Evolutionary conservation across 2,329 filamentous ascomycete species (phyloP).

Genomic region (Lasiodiplodia gonubiensis): DNA sequence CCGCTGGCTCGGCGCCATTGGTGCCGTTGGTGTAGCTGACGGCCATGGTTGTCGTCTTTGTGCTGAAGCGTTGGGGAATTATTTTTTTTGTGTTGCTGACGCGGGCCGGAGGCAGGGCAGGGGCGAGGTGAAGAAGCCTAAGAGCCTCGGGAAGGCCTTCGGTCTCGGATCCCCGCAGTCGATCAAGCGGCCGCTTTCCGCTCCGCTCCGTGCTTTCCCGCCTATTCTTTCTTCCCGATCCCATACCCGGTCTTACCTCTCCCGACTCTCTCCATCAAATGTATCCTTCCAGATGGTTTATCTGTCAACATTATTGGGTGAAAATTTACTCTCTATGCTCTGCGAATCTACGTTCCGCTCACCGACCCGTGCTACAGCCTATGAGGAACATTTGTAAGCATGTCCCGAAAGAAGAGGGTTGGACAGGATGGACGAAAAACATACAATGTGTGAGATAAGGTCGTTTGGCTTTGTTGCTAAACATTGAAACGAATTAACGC

Average conservation of each 20-base stretch:
- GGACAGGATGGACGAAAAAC: not conserved
- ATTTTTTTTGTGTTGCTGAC: slow-evolving; percentile 6
- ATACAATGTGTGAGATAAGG: not conserved
- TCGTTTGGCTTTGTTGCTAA: too few relatives aligned
- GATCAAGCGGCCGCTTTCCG: slow-evolving; percentile 1
- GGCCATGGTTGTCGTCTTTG: not conserved
- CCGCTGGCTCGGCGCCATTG: slow-evolving; percentile 10
- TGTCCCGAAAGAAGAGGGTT: not conserved
- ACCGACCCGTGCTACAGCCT: not conserved
- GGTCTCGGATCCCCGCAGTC: slow-evolving; percentile 17
- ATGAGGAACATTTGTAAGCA: not conserved
- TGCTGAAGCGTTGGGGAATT: not conserved
- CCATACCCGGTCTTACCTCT: not conserved
- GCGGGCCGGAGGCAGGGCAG: not conserved
- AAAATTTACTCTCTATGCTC: not conserved
- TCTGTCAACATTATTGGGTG: not conserved
- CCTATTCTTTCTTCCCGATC: not conserved
- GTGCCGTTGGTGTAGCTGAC: not conserved
- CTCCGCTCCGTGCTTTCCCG: slow-evolving; percentile 3
- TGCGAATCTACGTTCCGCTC: too few relatives aligned
- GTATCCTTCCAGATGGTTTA: not conserved
- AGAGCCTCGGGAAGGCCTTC: slow-evolving; percentile 11
- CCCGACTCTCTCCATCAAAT: slow-evolving; percentile 1
- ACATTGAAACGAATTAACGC: too few relatives aligned
- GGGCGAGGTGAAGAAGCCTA: not conserved